A percentile compares a stretch with the other conserved stretches of the same genome.
phyloP scores from a whole-genome alignment of 208 protist species.

The Willaertia magna region DNA sequence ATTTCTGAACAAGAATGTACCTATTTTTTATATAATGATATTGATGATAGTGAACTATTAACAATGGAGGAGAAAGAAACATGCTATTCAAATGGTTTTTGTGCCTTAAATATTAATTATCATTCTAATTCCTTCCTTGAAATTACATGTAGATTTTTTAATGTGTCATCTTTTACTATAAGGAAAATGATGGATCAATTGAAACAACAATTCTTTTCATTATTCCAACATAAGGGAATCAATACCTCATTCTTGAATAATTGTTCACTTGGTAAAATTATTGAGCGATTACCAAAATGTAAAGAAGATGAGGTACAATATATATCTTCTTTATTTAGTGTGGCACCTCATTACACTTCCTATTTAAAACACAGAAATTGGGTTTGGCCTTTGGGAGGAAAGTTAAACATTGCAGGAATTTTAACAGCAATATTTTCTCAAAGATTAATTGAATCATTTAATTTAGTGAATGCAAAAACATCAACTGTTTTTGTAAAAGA shows the following conservation, averaged over 20 bases:
- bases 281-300: not conserved
- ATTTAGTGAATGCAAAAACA: not conserved
- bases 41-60: not conserved
- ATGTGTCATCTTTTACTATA: not conserved
- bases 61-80: not conserved
- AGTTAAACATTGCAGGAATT: not conserved
- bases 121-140: not conserved
- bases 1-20: not conserved
- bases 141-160: not conserved
- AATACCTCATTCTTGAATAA: not conserved
- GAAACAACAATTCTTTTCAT: not conserved
- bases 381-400: not conserved
- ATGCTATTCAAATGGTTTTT: not conserved
- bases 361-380: not conserved
- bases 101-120: not conserved
- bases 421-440: not conserved
- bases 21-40: not conserved
- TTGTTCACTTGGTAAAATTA: not conserved
- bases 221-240: not conserved
- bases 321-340: not conserved
- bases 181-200: not conserved
- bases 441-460: not conserved
- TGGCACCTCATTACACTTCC: not conserved
- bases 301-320: not conserved
- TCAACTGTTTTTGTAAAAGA: not conserved